phyloP scores from a whole-genome alignment of 768 basidiomycete genomes.

The Kwoniella bestiolae region DNA sequence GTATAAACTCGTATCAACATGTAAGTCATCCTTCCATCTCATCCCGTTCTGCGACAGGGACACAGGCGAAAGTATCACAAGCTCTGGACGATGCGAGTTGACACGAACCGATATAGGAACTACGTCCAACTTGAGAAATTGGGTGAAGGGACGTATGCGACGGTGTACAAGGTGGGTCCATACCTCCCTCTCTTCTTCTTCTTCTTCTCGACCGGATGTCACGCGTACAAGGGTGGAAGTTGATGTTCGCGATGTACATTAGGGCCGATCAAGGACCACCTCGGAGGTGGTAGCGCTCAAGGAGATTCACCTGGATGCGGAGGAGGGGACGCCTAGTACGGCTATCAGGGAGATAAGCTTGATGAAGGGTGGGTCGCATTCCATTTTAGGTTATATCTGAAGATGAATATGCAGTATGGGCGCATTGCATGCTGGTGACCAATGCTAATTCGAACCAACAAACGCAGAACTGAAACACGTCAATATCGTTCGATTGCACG shows the following conservation, averaged over 20 bases:
- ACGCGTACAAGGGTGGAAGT: no score
- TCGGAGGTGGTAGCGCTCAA: slow-evolving; percentile 98
- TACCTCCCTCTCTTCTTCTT: no score
- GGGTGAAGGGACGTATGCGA: slow-evolving; percentile 89
- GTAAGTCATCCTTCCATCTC: no score
- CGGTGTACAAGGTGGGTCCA: slow-evolving; percentile 83
- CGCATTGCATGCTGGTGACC: slow-evolving; percentile 2
- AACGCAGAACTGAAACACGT: slow-evolving; percentile 85
- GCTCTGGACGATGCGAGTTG: no score
- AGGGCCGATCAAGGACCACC: slow-evolving; percentile 91
- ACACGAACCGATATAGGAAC: slow-evolving; percentile 43
- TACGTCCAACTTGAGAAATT: slow-evolving; percentile 81
- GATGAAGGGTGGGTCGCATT: slow-evolving; percentile 71
- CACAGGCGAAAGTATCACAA: no score
- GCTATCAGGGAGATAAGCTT: slow-evolving; percentile 98
- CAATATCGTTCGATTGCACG: slow-evolving; percentile 97
- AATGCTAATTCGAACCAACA: not conserved
- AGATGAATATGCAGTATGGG: not conserved
- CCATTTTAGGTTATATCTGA: no score
- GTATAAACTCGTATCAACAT: no score
- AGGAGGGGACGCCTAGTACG: slow-evolving; percentile 97
- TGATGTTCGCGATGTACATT: no score
- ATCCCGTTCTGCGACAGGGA: no score
- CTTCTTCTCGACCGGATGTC: no score
- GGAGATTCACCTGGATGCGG: slow-evolving; percentile 98